Base-by-base conservation (phyloP, 2,329 filamentous ascomycete species). In the Talaromyces sp. region DNA sequence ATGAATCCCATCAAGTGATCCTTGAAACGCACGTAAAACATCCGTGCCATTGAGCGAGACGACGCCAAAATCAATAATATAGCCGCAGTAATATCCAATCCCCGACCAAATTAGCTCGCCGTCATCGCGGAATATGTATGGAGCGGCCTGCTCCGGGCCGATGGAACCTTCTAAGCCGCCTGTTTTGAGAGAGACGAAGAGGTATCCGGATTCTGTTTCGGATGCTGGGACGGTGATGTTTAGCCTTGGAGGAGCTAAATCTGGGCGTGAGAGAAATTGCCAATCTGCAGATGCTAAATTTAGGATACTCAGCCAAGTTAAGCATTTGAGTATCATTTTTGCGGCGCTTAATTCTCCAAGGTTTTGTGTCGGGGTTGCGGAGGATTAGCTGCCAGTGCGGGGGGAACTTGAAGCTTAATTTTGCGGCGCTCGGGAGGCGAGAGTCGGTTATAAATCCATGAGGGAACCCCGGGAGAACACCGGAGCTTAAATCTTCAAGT, bases 61-160 rank as follows among this genome's bases (percentile, higher is more conserved):
- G 17, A 49, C 52, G 27, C 68, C 80, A 66, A 85, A 83, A 61
- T 83, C 83, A 54, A 76, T 76, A 0, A 76, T 65, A 77, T 80
- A 83, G 62, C 78, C 78, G 32, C 74, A 76, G 57, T 77, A 82
- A 59, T 79, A 77, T 4, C 74, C 76, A 48, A 80, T 80, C 2
- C 82, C 80, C 1, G 81, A 84, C 81, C 81, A 85, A 16, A 85
- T 71, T 0, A 85, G 70, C 43, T 83, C 80, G 1, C 82, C 82
- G 24, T 80, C 67, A 56, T 82, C 76, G 5, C 75, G 73, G 57
- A 82, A 78, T 56, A 84, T 84, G 62, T 84, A 84, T 0, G 81
- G 77, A 0, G 72, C 80, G 1, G 79, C 72, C 64, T 84, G 81
- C 6, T 75, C 73, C 45, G 50, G 55, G 33, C 57, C 61, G 55